phyloP scores from a whole-genome alignment of 2,329 filamentous ascomycete species.

The Venturia aucupariae region DNA sequence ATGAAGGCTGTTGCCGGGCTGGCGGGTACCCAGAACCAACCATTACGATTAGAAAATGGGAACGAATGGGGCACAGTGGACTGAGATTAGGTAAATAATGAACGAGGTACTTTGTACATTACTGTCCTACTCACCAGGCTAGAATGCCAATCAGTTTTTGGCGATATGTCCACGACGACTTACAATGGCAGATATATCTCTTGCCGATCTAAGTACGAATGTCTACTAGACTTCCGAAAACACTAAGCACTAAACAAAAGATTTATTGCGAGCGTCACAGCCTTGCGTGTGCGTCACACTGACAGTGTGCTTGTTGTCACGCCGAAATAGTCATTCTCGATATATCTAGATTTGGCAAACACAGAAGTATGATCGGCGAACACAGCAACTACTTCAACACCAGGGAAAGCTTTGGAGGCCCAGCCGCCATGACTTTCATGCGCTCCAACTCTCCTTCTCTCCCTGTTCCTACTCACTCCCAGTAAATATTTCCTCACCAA shows the following conservation, averaged over 20 bases:
- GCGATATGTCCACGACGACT: not conserved
- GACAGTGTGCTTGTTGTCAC: not conserved
- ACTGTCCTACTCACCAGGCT: not conserved
- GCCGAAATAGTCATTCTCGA: not conserved
- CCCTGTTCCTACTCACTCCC: too few relatives aligned
- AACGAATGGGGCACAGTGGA: conserved; percentile 13
- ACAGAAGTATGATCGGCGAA: not conserved
- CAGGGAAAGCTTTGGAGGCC: not conserved
- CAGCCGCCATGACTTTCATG: not conserved
- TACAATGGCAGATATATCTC: not conserved
- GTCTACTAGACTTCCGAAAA: too few relatives aligned
- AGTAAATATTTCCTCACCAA: not conserved
- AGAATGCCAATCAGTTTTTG: not conserved
- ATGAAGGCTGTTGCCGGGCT: conserved; percentile 9
- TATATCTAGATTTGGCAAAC: not conserved
- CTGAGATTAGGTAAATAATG: not conserved
- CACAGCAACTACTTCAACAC: not conserved
- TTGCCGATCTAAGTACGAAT: not conserved
- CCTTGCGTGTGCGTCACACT: not conserved
- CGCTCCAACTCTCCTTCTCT: not conserved
- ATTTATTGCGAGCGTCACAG: not conserved
- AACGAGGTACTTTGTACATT: not conserved
- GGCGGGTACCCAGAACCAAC: not conserved
- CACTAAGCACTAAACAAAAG: not conserved
- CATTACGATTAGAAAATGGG: conserved; percentile 1